These are phyloP conservation scores for Leccinum uliginosum DNA, from an alignment of 768 basidiomycete species.

Conservation along the genomic window DNA sequence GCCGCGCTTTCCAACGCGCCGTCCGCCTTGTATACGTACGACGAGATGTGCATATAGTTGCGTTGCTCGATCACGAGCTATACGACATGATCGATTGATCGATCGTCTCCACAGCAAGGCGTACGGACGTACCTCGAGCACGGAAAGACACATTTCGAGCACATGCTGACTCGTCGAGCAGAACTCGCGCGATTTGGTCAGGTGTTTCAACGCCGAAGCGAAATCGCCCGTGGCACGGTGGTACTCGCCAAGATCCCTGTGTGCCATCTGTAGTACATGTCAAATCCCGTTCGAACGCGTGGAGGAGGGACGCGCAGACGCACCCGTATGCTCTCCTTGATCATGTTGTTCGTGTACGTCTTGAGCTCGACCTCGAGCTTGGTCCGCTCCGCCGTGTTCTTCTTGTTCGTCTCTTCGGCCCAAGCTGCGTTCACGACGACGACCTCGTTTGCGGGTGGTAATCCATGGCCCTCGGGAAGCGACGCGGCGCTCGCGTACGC, in stretches of 20 bases:
- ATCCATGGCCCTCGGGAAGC: conserved; percentile 28
- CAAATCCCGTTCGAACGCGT: not conserved
- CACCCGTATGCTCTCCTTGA: conserved; percentile 97
- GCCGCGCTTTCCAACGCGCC: conserved; percentile 71
- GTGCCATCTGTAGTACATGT: conserved; percentile 66
- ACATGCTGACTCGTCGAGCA: conserved; percentile 88
- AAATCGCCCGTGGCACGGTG: conserved; percentile 73
- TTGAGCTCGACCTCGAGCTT: conserved; percentile 92
- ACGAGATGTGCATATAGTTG: conserved; percentile 81
- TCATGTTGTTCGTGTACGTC: conserved; percentile 94
- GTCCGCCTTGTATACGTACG: conserved; percentile 97
- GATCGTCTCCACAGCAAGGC: not conserved
- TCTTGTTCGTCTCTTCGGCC: conserved; percentile 63
- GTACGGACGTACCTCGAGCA: conserved; percentile 66
- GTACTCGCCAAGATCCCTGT: conserved; percentile 83
- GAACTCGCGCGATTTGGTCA: conserved; percentile 89
- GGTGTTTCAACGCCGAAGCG: conserved; percentile 67
- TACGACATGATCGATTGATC: conserved; percentile 1
- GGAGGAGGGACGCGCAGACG: conserved; percentile 19
- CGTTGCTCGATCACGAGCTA: conserved; percentile 83
- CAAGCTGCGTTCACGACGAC: conserved; percentile 61
- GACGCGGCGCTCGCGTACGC: conserved; percentile 50
- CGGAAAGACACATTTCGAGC: conserved; percentile 87
- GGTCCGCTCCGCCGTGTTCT: conserved; percentile 69
- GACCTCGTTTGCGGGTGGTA: conserved; percentile 47